These are phyloP conservation scores for Ilyonectria robusta DNA, from an alignment of 2,329 filamentous ascomycete species.

Conservation along the genomic window DNA sequence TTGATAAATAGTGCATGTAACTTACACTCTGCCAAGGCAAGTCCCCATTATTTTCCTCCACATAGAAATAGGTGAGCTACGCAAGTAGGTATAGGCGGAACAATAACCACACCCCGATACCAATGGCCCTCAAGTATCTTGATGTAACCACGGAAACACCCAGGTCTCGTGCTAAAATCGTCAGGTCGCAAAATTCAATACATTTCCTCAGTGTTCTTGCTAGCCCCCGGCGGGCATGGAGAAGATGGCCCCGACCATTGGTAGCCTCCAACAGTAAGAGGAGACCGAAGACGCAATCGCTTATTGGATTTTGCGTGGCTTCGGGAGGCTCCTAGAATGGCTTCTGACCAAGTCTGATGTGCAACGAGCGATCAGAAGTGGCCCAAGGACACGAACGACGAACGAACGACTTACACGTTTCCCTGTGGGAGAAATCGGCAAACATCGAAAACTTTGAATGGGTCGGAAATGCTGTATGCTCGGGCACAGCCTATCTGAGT, in stretches of 20 bases:
- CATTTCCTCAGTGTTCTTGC: background rate
- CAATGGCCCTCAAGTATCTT: background rate
- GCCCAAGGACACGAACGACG: background rate
- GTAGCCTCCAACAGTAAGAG: background rate
- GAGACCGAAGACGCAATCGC: background rate
- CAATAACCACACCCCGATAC: background rate
- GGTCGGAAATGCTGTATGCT: slow-evolving; percentile 49
- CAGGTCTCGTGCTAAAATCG: background rate
- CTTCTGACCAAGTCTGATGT: slow-evolving; percentile 47
- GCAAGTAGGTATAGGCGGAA: background rate
- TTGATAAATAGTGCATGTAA: too few species aligned
- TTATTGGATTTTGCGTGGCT: background rate
- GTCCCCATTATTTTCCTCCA: too few species aligned
- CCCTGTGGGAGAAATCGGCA: slow-evolving; percentile 54
- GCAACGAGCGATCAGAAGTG: background rate
- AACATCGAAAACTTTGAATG: slow-evolving; percentile 53
- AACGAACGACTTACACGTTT: slow-evolving; percentile 50
- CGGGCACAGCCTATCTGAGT: slow-evolving; percentile 53
- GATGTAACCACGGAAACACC: background rate
- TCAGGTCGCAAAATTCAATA: background rate
- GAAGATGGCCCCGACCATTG: background rate
- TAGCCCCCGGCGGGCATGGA: background rate
- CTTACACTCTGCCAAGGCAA: too few species aligned
- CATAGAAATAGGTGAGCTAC: background rate
- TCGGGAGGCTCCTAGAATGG: slow-evolving; percentile 40